Evolutionary conservation across 306 rosid species (phyloP).

Genomic region (Vicia faba): DNA sequence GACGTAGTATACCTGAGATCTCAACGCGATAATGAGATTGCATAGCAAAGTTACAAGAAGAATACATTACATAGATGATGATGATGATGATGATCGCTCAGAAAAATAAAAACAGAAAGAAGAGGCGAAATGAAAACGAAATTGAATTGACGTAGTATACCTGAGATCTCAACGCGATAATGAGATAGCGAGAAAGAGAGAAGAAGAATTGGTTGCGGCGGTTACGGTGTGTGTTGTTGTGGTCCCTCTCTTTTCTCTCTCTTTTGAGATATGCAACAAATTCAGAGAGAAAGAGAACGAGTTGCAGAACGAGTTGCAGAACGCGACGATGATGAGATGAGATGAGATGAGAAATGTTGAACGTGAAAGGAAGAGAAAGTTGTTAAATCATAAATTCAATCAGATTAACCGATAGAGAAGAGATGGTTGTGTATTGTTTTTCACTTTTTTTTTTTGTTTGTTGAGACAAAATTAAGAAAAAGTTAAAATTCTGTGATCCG

Average conservation of each 20-base stretch:
- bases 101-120: too few relatives aligned
- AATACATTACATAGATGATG: too few relatives aligned
- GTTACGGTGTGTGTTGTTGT: slow-evolving; percentile 38
- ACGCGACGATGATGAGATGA: slow-evolving; percentile 35
- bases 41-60: too few relatives aligned
- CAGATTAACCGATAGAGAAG: slow-evolving; percentile 23
- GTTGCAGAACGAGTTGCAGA: too few relatives aligned
- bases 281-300: slow-evolving; percentile 38
- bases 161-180: too few relatives aligned
- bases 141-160: too few relatives aligned
- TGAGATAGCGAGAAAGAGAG: too few relatives aligned
- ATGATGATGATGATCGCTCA: too few relatives aligned
- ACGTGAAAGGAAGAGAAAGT: background rate
- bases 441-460: background rate
- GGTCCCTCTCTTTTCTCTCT: slow-evolving; percentile 52
- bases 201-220: slow-evolving; percentile 67
- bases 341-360: slow-evolving; percentile 25
- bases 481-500: background rate
- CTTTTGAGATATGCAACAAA: slow-evolving; percentile 45
- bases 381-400: slow-evolving; percentile 13
- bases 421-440: background rate
- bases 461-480: background rate
- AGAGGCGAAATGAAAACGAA: too few relatives aligned
- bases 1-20: slow-evolving; percentile 64
- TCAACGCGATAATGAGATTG: slow-evolving; percentile 43